Evolutionary conservation across 2,329 filamentous ascomycete species (phyloP).

Genomic region (Diaporthe ilicicola): DNA sequence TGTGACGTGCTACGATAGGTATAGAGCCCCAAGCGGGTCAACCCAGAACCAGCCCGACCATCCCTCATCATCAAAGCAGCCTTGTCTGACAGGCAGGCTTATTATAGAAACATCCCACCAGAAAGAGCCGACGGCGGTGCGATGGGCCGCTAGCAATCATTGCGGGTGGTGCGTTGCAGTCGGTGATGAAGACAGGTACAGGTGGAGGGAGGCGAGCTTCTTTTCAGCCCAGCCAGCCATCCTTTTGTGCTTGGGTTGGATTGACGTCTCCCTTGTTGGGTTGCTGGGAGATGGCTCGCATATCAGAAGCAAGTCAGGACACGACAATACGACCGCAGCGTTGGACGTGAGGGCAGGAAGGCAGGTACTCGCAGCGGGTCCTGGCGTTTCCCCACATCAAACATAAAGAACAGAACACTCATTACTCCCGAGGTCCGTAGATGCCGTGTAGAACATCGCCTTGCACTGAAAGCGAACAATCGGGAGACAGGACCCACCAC

Average conservation of each 20-base stretch:
- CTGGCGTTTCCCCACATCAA: conserved; percentile 1
- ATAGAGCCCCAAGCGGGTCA: not conserved
- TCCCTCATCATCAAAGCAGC: conserved; percentile 23
- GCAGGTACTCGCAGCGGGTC: not conserved
- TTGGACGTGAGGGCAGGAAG: not conserved
- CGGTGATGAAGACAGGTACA: not conserved
- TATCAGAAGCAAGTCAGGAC: conserved; percentile 3
- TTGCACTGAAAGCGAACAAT: not conserved
- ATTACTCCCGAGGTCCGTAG: not conserved
- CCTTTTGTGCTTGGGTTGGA: too few species aligned
- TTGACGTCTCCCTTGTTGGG: not conserved
- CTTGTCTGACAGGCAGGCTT: conserved; percentile 17
- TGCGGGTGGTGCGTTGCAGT: conserved; percentile 1
- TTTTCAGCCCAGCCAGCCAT: not conserved
- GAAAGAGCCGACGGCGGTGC: not conserved
- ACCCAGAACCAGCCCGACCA: conserved; percentile 20
- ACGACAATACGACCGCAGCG: not conserved
- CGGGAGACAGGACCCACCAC: not conserved
- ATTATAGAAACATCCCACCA: conserved; percentile 16
- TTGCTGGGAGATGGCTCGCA: not conserved
- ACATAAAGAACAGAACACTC: not conserved
- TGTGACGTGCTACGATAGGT: not conserved
- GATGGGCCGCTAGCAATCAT: conserved; percentile 10
- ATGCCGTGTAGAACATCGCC: not conserved
- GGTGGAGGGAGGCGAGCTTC: not conserved